Percentiles rank a stretch among this genome's conserved stretches.
phyloP scores from a whole-genome alignment of 225 moss, liverwort and hornwort species.

The Antitrichia curtipendula region DNA sequence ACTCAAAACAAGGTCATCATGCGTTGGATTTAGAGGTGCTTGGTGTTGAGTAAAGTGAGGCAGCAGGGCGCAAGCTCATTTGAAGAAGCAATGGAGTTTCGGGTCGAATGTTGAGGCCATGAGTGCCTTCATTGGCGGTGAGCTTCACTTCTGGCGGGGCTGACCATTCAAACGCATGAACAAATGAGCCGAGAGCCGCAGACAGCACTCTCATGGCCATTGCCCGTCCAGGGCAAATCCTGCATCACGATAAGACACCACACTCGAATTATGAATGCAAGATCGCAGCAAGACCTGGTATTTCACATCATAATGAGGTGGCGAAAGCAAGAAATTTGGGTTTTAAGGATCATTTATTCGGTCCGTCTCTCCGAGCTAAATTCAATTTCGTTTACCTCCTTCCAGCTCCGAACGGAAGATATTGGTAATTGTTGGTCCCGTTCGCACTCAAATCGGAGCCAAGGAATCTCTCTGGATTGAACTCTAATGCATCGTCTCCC shows the following conservation, averaged over 20 bases:
- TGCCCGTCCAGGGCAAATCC: constrained; percentile 15
- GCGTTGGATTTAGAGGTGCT: background rate
- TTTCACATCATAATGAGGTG: background rate
- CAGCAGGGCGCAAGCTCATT: background rate
- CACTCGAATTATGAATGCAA: background rate
- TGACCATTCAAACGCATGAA: constrained; percentile 7
- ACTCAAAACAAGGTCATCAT: background rate
- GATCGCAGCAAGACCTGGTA: background rate
- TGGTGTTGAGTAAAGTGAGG: background rate
- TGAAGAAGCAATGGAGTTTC: background rate
- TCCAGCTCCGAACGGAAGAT: constrained; percentile 13
- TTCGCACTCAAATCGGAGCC: background rate
- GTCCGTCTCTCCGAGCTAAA: background rate
- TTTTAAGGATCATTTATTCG: background rate
- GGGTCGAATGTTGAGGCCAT: background rate
- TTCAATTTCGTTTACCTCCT: background rate
- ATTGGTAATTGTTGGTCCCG: background rate
- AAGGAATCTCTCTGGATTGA: constrained; percentile 23
- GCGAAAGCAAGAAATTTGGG: background rate
- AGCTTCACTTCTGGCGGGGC: background rate
- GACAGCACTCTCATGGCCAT: constrained; percentile 3
- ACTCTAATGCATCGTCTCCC: constrained; percentile 23
- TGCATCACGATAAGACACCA: background rate
- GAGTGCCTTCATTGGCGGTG: background rate
- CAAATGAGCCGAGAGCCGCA: background rate